Evolutionary conservation across 1,284 basidiomycete species (phyloP), one percentile per base, ranked within the genome.

Genomic region (Microbotryum lychnidis-dioicae): DNA sequence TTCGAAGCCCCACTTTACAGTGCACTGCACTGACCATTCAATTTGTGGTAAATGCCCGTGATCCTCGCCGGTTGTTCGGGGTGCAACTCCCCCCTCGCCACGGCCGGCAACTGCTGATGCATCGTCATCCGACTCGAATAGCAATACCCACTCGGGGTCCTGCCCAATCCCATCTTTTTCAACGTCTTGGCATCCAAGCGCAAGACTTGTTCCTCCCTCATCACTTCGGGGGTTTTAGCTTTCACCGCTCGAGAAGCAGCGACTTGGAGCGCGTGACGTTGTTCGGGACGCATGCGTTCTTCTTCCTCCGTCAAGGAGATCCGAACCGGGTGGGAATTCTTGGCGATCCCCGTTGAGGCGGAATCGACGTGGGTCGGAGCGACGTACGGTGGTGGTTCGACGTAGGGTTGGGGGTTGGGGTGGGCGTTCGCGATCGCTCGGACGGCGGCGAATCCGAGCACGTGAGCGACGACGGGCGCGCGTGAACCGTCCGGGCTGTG

Each of bases 11-110:
- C 0, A 42, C 18, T 33, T 20, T 56, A 9, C n/a, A 6, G 31
- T 31, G 31, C 31, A 31, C 31, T 8, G 9, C 7, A 31, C 67
- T 48, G 42, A 67, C 71, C 75, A 20, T 81, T 77, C 42, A 98
- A 79, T 6, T 82, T 79, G 29, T 82, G 75, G 76, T 83, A 89
- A 69, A 97, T 92, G 54, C 80, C 78, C n/a, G 81, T 80, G 68
- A 97, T 96, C 29, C 94, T 85, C 69, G 84, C 83, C 0, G 94
- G 94, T 64, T 86, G 82, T 75, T 98, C 94, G 5, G 92, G 91
- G 74, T 97, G 93, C 3, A 80, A 80, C 8, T 72, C 70, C 80
- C 78, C 29, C 37, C 37, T 42, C 66, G 70, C 63, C 81, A 83
- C 1, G 74, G 71, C 44, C 63, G 69, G 56, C 27, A 77, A 71